phyloP scores from a whole-genome alignment of 768 basidiomycete genomes.

The Sistotremastrum suecicum region DNA sequence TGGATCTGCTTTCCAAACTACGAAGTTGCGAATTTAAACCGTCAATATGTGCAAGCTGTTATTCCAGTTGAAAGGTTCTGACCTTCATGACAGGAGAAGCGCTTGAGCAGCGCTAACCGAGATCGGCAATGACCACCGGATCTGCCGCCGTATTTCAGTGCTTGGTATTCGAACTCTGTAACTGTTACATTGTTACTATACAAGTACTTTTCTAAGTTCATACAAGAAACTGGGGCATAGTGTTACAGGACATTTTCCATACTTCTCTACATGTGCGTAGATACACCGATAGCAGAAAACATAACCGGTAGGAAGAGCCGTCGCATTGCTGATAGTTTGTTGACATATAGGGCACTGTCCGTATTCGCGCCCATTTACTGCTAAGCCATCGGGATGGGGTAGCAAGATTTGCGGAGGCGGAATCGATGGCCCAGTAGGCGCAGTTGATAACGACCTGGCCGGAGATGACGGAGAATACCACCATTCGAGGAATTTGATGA shows the following conservation, averaged over 20 bases:
- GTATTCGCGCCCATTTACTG: constrained; percentile 48
- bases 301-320: constrained; percentile 83
- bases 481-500: constrained; percentile 96
- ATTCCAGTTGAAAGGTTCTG: background rate
- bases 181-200: constrained; percentile 22
- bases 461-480: constrained; percentile 95
- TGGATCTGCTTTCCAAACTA: constrained; percentile 99
- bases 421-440: constrained; percentile 48
- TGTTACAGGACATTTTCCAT: constrained; percentile 78
- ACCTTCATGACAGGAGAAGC: constrained; percentile 6
- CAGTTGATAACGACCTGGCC: constrained; percentile 53
- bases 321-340: constrained; percentile 65
- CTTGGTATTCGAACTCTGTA: background rate
- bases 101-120: too few relatives aligned
- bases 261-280: constrained; percentile 64
- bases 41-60: background rate
- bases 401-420: constrained; percentile 65
- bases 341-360: constrained; percentile 81
- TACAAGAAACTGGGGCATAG: constrained; percentile 59
- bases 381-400: constrained; percentile 60
- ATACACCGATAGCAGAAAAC: constrained; percentile 92
- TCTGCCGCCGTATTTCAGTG: background rate
- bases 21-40: background rate
- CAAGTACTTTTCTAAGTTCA: constrained; percentile 78
- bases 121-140: background rate